phyloP scores from a whole-genome alignment of 2,329 filamentous ascomycete species.

The Fusarium sp. region DNA sequence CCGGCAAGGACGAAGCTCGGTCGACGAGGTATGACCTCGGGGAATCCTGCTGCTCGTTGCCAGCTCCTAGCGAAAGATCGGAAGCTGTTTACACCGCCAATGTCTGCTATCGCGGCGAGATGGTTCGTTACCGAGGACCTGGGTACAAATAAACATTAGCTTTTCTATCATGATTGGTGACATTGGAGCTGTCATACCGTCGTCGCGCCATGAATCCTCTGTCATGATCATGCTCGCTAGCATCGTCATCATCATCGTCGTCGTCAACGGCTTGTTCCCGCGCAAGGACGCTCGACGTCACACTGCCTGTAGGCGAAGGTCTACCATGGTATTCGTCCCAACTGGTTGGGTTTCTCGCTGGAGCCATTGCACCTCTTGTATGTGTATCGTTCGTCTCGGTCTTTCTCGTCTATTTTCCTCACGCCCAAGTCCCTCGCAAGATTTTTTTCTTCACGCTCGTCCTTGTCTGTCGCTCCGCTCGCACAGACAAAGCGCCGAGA shows the following conservation, averaged over 20 bases:
- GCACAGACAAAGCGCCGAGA: slow-evolving; percentile 11
- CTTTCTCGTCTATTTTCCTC: background rate
- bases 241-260: slow-evolving; percentile 51
- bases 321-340: slow-evolving; percentile 59
- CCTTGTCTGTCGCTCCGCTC: slow-evolving; percentile 7
- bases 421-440: background rate
- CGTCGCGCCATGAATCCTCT: slow-evolving; percentile 43
- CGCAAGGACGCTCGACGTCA: slow-evolving; percentile 53
- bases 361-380: slow-evolving; percentile 39
- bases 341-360: slow-evolving; percentile 51
- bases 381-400: slow-evolving; percentile 5
- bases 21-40: slow-evolving; percentile 82
- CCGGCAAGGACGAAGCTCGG: slow-evolving; percentile 74
- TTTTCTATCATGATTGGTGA: background rate
- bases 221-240: slow-evolving; percentile 44
- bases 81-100: slow-evolving; percentile 91
- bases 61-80: slow-evolving; percentile 92
- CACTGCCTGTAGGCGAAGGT: slow-evolving; percentile 53
- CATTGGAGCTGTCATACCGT: slow-evolving; percentile 36
- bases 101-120: slow-evolving; percentile 68
- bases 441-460: slow-evolving; percentile 4
- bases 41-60: slow-evolving; percentile 88
- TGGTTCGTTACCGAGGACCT: slow-evolving; percentile 68
- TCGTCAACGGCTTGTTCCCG: slow-evolving; percentile 58
- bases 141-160: background rate